phyloP scores from a whole-genome alignment of 1,139 yeast genomes.

The Suhomyces terraborum region DNA sequence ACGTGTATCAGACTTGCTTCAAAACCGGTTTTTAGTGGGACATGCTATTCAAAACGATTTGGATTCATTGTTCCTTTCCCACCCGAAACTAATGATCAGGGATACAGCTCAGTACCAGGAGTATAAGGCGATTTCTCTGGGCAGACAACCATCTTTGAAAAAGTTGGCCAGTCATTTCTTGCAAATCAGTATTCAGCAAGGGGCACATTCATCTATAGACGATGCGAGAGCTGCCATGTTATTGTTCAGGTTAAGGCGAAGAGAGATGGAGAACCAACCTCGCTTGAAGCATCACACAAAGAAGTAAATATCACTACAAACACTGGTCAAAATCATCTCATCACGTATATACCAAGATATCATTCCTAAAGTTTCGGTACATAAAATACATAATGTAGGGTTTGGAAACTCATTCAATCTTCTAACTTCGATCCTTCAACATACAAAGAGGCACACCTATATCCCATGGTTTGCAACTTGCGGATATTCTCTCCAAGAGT shows the following conservation, averaged over 20 bases:
- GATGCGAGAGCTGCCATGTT: constrained; percentile 90
- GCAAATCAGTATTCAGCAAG: constrained; percentile 66
- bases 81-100: constrained; percentile 63
- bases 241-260: constrained; percentile 61
- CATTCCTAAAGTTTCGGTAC: background rate
- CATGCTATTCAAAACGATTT: constrained; percentile 85
- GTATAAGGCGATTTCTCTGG: constrained; percentile 60
- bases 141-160: constrained; percentile 73
- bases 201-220: constrained; percentile 83
- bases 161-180: constrained; percentile 61
- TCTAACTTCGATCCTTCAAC: constrained; percentile 43
- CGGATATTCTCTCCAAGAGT: constrained; percentile 23
- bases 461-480: constrained; percentile 38
- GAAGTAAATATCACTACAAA: background rate
- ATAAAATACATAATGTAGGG: background rate
- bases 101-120: constrained; percentile 72
- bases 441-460: constrained; percentile 42
- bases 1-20: constrained; percentile 50
- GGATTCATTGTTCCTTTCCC: constrained; percentile 63
- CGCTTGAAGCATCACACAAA: constrained; percentile 7
- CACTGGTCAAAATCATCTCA: background rate
- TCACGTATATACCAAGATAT: background rate
- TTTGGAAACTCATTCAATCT: constrained; percentile 22
- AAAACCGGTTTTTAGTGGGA: constrained; percentile 68
- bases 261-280: constrained; percentile 52